Evolutionary conservation across 2,329 filamentous ascomycete species (phyloP).

Genomic region (Claviceps monticola): DNA sequence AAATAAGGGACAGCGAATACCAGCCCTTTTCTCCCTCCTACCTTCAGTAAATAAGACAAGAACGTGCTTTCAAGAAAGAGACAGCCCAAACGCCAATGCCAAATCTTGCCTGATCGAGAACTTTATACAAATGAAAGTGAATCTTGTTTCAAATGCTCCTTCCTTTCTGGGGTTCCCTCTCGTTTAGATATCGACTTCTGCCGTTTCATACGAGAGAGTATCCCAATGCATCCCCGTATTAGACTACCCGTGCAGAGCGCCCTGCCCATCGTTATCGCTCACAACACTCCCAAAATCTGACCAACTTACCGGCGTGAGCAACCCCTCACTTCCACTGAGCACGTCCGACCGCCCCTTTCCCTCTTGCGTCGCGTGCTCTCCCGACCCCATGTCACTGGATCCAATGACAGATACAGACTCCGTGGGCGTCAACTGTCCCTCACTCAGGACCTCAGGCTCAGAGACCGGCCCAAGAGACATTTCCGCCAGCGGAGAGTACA

Average conservation of each 20-base stretch:
- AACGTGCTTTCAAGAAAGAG: too few relatives aligned
- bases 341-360: slow-evolving; percentile 35
- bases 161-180: too few relatives aligned
- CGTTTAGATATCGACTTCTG: too few relatives aligned
- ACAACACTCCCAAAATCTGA: slow-evolving; percentile 50
- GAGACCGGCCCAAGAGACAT: slow-evolving; percentile 34
- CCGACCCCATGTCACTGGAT: slow-evolving; percentile 30
- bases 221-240: too few relatives aligned
- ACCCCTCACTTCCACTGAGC: slow-evolving; percentile 45
- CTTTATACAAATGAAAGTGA: neutral
- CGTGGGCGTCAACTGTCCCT: slow-evolving; percentile 43
- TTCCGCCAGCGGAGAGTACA: slow-evolving; percentile 47
- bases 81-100: neutral
- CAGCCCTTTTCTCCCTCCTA: too few relatives aligned
- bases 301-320: slow-evolving; percentile 49
- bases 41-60: too few relatives aligned
- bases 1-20: too few relatives aligned
- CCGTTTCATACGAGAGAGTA: too few relatives aligned
- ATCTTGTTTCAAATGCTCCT: too few relatives aligned
- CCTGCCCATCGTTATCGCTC: slow-evolving; percentile 36
- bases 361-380: slow-evolving; percentile 24
- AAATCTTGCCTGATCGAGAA: neutral
- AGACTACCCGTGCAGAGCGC: slow-evolving; percentile 3
- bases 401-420: slow-evolving; percentile 42
- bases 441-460: slow-evolving; percentile 37